phyloP scores from a whole-genome alignment of 73 alveolate genomes.

The Symbiodinium natans region DNA sequence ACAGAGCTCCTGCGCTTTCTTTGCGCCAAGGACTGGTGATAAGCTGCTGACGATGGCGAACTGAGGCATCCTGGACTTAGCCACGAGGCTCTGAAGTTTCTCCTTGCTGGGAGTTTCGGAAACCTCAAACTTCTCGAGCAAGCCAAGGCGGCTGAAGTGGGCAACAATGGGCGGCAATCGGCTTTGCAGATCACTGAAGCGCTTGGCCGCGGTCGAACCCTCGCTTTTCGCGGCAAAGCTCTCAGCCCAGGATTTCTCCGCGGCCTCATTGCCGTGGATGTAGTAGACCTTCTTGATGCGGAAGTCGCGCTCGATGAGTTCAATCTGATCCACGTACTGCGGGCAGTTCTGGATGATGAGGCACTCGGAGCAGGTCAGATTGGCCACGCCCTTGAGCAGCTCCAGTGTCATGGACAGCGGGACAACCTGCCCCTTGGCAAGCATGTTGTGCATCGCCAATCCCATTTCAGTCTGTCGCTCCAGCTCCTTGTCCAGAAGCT shows the following conservation, averaged over 20 bases:
- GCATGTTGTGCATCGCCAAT: slow-evolving; percentile 82
- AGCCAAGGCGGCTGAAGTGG: slow-evolving; percentile 77
- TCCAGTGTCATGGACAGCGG: slow-evolving; percentile 76
- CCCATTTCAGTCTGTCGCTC: slow-evolving; percentile 81
- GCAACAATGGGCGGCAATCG: slow-evolving; percentile 76
- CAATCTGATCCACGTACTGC: slow-evolving; percentile 86
- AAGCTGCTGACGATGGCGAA: slow-evolving; percentile 55
- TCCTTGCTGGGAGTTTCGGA: slow-evolving; percentile 57
- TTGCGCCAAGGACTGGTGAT: slow-evolving; percentile 56
- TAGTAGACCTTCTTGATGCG: slow-evolving; percentile 70
- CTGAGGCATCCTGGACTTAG: slow-evolving; percentile 77
- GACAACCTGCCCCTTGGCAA: slow-evolving; percentile 92
- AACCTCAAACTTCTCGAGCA: slow-evolving; percentile 84
- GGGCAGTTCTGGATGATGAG: slow-evolving; percentile 87
- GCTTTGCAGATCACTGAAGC: slow-evolving; percentile 10
- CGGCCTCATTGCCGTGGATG: slow-evolving; percentile 56
- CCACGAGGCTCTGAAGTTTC: slow-evolving; percentile 40
- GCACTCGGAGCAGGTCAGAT: slow-evolving; percentile 64
- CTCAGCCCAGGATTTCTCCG: slow-evolving; percentile 56
- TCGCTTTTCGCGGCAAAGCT: slow-evolving; percentile 55
- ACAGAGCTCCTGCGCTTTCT: slow-evolving; percentile 47
- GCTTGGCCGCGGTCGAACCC: slow-evolving; percentile 45
- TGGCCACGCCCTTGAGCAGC: slow-evolving; percentile 87
- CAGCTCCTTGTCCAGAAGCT: slow-evolving; percentile 84
- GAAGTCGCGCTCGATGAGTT: slow-evolving; percentile 74